Base-by-base conservation (phyloP, 2,329 filamentous ascomycete genomes). In the Cladobotryum protrusum region DNA sequence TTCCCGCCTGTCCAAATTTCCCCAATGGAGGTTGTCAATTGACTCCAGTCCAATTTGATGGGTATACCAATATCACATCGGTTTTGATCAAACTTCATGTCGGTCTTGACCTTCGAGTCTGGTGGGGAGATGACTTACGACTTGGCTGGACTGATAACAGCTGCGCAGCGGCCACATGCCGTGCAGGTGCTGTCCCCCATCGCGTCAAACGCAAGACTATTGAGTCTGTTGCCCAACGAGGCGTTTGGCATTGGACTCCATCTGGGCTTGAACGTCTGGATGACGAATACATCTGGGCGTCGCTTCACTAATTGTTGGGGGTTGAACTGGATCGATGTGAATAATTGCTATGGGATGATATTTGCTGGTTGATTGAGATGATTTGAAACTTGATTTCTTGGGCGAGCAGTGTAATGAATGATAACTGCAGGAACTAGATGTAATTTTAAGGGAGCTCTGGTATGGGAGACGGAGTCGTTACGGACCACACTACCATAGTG, bases 71-170 rank as follows among this genome's bases (percentile, higher is more conserved):
- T 43, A 57, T 72, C 46, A 70, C 68, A 17, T 72, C 70, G 2
- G 56, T 72, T 3, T 48, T 72, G 48, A 64, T 72, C 37, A 66
- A 60, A 3, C 55, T 70, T 14, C 68, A 61, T 17, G 68, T 72
- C 37, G 67, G 67, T 35, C 54, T 63, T 19, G 60, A 71, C 24
- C 57, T 69, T 20, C 64, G 67, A 48, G 59, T 66, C 29, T 72
- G 69, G 70, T 72, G 70, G 70, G 67, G 61, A 20, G 70, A 72
- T 47, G 69, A 72, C 50, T 61, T 72, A 51, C 61, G 60, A 17
- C 57, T 71, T 40, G 68, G 69, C 42, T 72, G 70, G 70, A 69
- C 58, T 15, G 67, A 72, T 55, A 72, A 71, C 50, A 66, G 60
- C 42, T 72, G 70, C 51, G 61, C 66, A 19, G 68, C 70, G 40